Evolutionary conservation across 129 eudicot genomes (phyloP).

Genomic region (Chrysanthemum lavandulifolium): DNA sequence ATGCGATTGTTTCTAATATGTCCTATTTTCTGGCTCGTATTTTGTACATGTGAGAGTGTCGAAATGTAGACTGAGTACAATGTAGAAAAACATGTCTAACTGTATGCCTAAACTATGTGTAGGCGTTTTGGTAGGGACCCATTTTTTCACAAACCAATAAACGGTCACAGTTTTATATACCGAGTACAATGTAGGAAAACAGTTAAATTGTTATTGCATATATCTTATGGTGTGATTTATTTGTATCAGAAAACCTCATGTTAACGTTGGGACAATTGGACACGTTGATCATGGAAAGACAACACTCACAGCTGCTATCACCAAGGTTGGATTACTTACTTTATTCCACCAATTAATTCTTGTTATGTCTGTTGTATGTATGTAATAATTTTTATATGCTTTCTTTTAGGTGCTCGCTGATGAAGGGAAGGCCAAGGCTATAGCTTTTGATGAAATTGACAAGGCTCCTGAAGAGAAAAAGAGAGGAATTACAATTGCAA

Average conservation of each 20-base stretch:
- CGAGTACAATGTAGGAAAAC: no score
- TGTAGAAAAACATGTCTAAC: no score
- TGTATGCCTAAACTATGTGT: no score
- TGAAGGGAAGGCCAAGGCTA: conserved; percentile 95
- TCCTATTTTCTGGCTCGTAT: no score
- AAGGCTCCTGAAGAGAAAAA: conserved; percentile 99
- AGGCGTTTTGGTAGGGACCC: no score
- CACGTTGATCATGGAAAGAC: conserved; percentile 99
- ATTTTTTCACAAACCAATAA: no score
- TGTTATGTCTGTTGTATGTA: neutral
- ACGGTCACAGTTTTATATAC: no score
- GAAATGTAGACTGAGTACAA: no score
- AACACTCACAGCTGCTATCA: conserved; percentile 91
- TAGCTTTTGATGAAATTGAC: conserved; percentile 92
- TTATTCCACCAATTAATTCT: neutral
- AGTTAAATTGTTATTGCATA: neutral
- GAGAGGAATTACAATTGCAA: conserved; percentile 91
- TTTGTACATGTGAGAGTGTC: no score
- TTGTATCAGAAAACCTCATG: conserved; percentile 77
- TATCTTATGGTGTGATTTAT: conserved; percentile 1
- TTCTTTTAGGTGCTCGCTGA: conserved; percentile 71
- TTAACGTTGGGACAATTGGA: conserved; percentile 97
- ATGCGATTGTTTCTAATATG: no score
- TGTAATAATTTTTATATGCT: neutral
- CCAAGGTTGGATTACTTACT: conserved; percentile 50